Conservation (phyloP, 768 basidiomycete species). For the Cyclocybe aegerita region DNA sequence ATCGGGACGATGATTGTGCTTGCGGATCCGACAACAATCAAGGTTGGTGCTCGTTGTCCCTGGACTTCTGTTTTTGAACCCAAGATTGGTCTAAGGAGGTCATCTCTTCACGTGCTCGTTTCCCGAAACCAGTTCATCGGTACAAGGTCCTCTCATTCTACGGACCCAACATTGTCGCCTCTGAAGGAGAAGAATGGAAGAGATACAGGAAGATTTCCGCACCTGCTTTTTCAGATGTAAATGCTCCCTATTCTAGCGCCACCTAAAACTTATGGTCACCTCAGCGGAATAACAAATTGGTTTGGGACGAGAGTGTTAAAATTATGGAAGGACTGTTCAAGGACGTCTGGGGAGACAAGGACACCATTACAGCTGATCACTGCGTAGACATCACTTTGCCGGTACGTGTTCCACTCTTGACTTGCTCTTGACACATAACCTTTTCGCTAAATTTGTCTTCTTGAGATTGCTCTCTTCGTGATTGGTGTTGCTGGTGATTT, state of each 20-base stretch:
- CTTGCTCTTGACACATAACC: neutral
- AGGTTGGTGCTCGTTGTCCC: constrained; percentile 22
- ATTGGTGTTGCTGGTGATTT: constrained; percentile 52
- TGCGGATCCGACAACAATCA: constrained; percentile 40
- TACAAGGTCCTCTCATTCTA: constrained; percentile 49
- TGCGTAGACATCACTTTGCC: constrained; percentile 53
- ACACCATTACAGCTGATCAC: constrained; percentile 42
- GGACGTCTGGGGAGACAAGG: constrained; percentile 45
- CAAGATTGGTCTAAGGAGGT: constrained; percentile 42
- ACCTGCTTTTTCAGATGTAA: constrained; percentile 65
- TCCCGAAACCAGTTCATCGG: constrained; percentile 52
- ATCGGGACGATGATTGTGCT: constrained; percentile 23
- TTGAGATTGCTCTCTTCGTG: constrained; percentile 53
- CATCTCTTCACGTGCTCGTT: constrained; percentile 44
- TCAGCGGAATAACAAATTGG: constrained; percentile 46
- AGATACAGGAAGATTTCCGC: constrained; percentile 60
- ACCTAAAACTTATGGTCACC: neutral
- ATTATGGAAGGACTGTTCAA: constrained; percentile 42
- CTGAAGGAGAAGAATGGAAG: constrained; percentile 68
- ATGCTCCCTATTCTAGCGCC: constrained; percentile 7
- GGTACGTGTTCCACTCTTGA: constrained; percentile 35
- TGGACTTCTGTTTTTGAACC: neutral
- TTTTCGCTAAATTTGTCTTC: constrained; percentile 7
- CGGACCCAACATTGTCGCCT: constrained; percentile 63
- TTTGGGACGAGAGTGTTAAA: constrained; percentile 47